Evolutionary conservation across 768 basidiomycete species (phyloP), one percentile per base, ranked within the genome.

Genomic region (Phylloporus arenicola): DNA sequence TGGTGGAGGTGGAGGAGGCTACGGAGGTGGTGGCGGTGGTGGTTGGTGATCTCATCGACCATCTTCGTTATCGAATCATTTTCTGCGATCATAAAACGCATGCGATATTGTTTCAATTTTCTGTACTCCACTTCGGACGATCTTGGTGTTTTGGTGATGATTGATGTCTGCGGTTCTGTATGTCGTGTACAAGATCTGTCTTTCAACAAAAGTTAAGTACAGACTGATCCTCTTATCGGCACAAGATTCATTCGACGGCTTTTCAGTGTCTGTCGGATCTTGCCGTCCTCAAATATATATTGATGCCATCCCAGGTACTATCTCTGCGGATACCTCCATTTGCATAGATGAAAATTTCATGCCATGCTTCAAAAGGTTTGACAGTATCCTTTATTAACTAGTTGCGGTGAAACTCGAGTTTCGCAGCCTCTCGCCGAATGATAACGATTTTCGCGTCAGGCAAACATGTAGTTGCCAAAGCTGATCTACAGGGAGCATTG

Each of bases 11-110:
- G 51, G 30, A 12, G 34, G 35, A 19, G 35, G 35, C 17, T 17
- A 37, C 8, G 49, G 13, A 3, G 51, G 54, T 24, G 51, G 57
- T 10, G 37, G 45, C 3, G 52, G 52, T 1, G 48, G 54, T 13
- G 43, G 44, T 16, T 58, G 50, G 55, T 62, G 43, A 61, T 38
- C 33, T 38, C 42, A 43, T 30, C 40, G 35, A 35, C 47, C 29
- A 20, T 31, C 27, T 9, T 40, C 17, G 22, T 25, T 19, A 20
- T 24, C 30, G 20, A 51, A 42, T 6, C 39, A 7, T 30, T 43
- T 30, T 34, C 38, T 34, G 25, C 14, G 38, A 19, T 52, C n/a
- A 43, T 45, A 48, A 56, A 53, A 47, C n/a, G 44, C 49, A 50
- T 47, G 59, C 51, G 8, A 46, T 53, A 22, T 45, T 38, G 14